Base-by-base conservation (phyloP, 495 filamentous ascomycete genomes). In the Bombardia bombarda region DNA sequence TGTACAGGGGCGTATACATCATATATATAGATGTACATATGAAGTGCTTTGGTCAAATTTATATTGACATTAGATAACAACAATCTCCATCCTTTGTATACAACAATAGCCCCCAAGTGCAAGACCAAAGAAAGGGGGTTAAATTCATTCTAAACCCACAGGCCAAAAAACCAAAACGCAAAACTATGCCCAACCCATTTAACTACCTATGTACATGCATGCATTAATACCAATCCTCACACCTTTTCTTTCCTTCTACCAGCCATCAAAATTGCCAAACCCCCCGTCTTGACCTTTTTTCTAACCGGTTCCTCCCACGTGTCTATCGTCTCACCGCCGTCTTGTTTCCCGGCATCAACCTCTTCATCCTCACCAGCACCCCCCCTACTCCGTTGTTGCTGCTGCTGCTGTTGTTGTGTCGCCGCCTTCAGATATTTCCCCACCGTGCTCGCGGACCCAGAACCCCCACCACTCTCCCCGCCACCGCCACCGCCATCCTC, bases 191-290 rank as follows among this genome's bases (percentile, higher is more conserved):
- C 2, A 23, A 7, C 9, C 3, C 8, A 38, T 19, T 19, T 37
- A 36, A 37, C 10, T 37, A 7, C 18, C 16, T 7, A 7, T 33
- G 7, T 38, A 23, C 4, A 13, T 38, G 24, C 24, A 21, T 24
- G 8, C n/a, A 18, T 30, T 18, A 3, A 3, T 7, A 10, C 32
- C 7, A 14, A 33, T 13, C 13, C 32, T 28, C 7, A 28, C 7
- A 14, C 32, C 32, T 16, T 18, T 4, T 30, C 16, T 9, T 18
- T 1, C 13, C n/a, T n/a, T n/a, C 48, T 51, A 90, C 86, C 86
- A 92, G 24, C 51, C 67, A 68, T 90, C 86, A 58, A 98, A 96
- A 66, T 96, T 92, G 12, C 92, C 92, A 73, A 96, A 98, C 3
- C 88, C 90, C 86, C 83, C 3, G 71, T 69, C 58, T 87, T 94